phyloP scores from a whole-genome alignment of 2,329 filamentous ascomycete genomes.

The Fusarium protoensiforme region DNA sequence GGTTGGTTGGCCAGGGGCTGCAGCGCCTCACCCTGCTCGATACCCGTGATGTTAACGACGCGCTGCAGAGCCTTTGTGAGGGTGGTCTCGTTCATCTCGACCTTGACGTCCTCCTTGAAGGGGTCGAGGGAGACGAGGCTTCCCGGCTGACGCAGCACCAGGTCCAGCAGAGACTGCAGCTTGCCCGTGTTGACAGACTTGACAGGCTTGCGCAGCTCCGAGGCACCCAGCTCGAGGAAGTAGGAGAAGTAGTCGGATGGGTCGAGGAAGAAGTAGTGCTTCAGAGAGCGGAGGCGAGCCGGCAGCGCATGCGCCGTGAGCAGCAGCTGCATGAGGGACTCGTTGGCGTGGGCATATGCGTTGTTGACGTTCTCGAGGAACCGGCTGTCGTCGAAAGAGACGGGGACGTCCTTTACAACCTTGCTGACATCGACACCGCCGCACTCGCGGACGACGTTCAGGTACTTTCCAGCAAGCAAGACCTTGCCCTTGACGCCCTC shows the following conservation, averaged over 20 bases:
- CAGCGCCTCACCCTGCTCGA: conserved; percentile 88
- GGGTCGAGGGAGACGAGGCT: conserved; percentile 94
- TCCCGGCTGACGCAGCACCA: conserved; percentile 95
- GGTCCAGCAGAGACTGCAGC: conserved; percentile 92
- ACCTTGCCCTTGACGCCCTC: conserved; percentile 94
- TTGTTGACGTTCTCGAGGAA: conserved; percentile 97
- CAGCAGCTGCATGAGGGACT: conserved; percentile 88
- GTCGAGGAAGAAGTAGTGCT: conserved; percentile 99
- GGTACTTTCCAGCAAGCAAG: conserved; percentile 93
- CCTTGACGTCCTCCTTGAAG: conserved; percentile 98
- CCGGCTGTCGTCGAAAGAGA: conserved; percentile 88
- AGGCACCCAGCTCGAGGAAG: conserved; percentile 90
- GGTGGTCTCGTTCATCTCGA: conserved; percentile 95
- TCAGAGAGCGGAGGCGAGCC: conserved; percentile 86
- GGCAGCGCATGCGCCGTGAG: conserved; percentile 93
- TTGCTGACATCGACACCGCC: conserved; percentile 95
- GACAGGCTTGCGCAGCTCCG: conserved; percentile 90
- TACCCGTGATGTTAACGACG: conserved; percentile 95
- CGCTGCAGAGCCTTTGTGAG: conserved; percentile 95
- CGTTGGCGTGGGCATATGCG: conserved; percentile 95
- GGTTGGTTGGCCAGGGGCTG: conserved; percentile 75
- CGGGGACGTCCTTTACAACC: conserved; percentile 86
- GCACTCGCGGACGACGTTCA: conserved; percentile 97
- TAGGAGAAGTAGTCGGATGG: conserved; percentile 98
- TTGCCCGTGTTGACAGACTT: conserved; percentile 92